Evolutionary conservation across 2,329 filamentous ascomycete species (phyloP), one percentile per base, ranked within the genome.

Genomic region (Verticillium isaacii): DNA sequence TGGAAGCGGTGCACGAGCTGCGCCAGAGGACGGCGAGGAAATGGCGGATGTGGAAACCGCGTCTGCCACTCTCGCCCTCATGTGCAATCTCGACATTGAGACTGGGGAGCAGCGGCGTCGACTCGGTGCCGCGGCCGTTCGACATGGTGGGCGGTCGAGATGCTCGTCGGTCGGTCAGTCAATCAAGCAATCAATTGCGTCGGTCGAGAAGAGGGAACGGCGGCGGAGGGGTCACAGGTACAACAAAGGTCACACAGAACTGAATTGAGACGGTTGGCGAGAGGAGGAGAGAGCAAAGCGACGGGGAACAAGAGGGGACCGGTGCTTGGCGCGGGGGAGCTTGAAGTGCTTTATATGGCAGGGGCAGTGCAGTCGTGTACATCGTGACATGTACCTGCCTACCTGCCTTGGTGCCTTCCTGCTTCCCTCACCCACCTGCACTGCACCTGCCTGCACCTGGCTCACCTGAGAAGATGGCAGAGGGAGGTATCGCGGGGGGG

Each of bases 51-150:
- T 79, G 73, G 61, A 82, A 75, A 41, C 79, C 77, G 19, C 70
- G 71, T 57, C 80, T 71, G 2, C 78, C 79, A 62, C 77, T 80
- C 68, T 82, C 78, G 55, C 80, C 80, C 32, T 80, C 78, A 52
- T 73, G 59, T 17, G 60, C 60, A 59, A 57, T 56, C 59, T 63
- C 14, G 55, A 55, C 50, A 60, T 61, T 32, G 60, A 65, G 61
- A 64, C 25, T 68, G 8, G 69, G 69, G 32, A 73, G 71, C 60
- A 73, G 71, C 65, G 71, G 71, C 63, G 71, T 71, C 56, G 67
- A 64, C 50, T 66, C 68, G 56, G 45, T 25, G 8, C 45, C 45
- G 45, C 45, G 45, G 45, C 45, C 45, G 45, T 52, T 52, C 8
- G 45, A 52, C 45, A 52, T 52, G 45, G 11, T 52, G 45, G 45